phyloP scores from a whole-genome alignment of 345 rosid species.

The Angophora floribunda region DNA sequence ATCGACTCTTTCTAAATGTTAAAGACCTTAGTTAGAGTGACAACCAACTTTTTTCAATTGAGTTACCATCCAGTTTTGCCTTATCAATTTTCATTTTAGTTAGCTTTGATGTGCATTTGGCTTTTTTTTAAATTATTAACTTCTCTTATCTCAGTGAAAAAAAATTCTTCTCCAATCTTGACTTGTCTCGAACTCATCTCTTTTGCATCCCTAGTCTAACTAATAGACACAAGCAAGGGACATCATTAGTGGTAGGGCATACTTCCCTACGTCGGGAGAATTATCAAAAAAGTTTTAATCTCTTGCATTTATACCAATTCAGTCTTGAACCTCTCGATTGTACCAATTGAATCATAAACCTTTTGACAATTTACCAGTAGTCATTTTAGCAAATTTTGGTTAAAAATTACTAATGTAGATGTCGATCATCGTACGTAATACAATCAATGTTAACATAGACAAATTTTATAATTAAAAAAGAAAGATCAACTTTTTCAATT shows the following conservation, averaged over 20 bases:
- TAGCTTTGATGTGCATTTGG: neutral
- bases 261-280: neutral
- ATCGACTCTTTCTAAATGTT: neutral
- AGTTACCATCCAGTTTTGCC: neutral
- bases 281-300: accelerated
- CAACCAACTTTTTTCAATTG: neutral
- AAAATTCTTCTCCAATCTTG: neutral
- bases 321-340: accelerated
- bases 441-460: accelerated
- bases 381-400: accelerated
- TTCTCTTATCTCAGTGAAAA: neutral
- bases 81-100: neutral
- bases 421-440: accelerated
- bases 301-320: accelerated
- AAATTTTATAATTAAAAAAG: too few species aligned
- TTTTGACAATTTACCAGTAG: too few species aligned
- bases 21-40: neutral
- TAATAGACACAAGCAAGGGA: too few species aligned
- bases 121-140: neutral
- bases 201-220: neutral
- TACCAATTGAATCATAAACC: accelerated
- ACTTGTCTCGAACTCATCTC: neutral
- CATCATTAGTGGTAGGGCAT: neutral
- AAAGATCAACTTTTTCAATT: too few species aligned
- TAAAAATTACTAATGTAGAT: accelerated